Percentiles rank a stretch among this genome's conserved stretches.
Evolutionary conservation across 2,329 filamentous ascomycete genomes (phyloP).

Genomic region (Fusarium sp.): DNA sequence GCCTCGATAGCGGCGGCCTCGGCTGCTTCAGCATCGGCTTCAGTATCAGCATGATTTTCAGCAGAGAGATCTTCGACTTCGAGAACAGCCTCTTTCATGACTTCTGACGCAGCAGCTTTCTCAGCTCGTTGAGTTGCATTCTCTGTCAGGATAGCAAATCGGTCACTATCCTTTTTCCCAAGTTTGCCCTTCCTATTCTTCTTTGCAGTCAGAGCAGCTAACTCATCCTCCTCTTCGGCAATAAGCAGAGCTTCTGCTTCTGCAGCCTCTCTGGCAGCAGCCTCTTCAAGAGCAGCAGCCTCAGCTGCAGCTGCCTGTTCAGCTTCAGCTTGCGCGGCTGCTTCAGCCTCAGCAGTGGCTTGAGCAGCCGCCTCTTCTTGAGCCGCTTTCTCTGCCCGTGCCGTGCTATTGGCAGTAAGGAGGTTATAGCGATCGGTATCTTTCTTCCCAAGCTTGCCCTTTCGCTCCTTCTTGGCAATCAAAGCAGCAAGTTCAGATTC

Average conservation of each 20-base stretch:
- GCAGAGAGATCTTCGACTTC: background rate
- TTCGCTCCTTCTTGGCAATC: conserved; percentile 59
- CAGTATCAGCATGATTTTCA: conserved; percentile 32
- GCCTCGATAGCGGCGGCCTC: conserved; percentile 44
- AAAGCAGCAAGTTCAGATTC: conserved; percentile 50
- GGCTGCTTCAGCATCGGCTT: conserved; percentile 25
- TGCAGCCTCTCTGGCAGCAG: conserved; percentile 25
- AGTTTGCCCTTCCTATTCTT: conserved; percentile 47
- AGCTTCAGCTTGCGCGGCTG: conserved; percentile 21
- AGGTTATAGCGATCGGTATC: conserved; percentile 56
- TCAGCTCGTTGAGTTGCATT: conserved; percentile 33
- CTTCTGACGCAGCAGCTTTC: conserved; percentile 25
- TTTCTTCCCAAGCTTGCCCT: conserved; percentile 52
- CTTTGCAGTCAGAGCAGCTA: conserved; percentile 47
- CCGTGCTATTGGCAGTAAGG: conserved; percentile 47
- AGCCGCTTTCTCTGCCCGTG: conserved; percentile 38
- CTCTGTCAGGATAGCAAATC: conserved; percentile 37
- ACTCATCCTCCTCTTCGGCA: conserved; percentile 39
- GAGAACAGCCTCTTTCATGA: conserved; percentile 40
- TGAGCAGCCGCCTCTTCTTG: conserved; percentile 34
- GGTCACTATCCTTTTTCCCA: conserved; percentile 45
- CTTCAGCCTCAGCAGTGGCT: conserved; percentile 24
- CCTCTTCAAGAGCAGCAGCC: conserved; percentile 19
- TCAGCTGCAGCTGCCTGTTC: conserved; percentile 24
- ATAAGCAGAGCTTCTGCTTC: conserved; percentile 32